A percentile compares a stretch with the other conserved stretches of the same genome.
phyloP scores from a whole-genome alignment of 176 grass and related monocot species.

The Cenchrus americanus region DNA sequence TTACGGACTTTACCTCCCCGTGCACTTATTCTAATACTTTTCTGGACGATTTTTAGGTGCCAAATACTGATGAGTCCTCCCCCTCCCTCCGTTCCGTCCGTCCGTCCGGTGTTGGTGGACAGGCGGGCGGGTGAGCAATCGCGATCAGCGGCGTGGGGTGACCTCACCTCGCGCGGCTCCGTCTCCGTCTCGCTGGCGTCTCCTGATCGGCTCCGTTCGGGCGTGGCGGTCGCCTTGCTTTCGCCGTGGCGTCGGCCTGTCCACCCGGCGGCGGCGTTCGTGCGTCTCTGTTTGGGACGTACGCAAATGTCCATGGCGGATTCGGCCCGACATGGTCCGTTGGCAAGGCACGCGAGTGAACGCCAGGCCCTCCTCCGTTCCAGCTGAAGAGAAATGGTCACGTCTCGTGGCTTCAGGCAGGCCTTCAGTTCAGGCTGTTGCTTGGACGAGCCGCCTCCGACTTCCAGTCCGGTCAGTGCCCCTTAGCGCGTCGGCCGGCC shows the following conservation, averaged over 20 bases:
- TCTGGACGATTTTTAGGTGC: no score
- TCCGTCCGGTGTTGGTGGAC: background rate
- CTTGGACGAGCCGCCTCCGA: background rate
- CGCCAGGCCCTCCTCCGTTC: background rate
- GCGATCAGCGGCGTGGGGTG: constrained; percentile 3
- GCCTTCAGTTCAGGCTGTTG: background rate
- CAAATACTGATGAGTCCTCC: background rate
- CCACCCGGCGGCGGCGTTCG: background rate
- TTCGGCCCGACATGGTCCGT: background rate
- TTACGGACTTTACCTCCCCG: background rate
- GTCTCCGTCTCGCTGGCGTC: background rate
- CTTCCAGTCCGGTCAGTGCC: background rate
- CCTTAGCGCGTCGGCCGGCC: background rate
- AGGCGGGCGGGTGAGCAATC: background rate
- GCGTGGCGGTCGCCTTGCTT: background rate
- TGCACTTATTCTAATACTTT: constrained; percentile 12
- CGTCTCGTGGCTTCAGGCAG: background rate
- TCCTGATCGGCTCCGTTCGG: background rate
- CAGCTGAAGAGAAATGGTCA: background rate
- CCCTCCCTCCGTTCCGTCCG: background rate
- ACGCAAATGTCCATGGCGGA: background rate
- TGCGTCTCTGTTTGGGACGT: no score
- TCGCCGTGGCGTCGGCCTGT: background rate
- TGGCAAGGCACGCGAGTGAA: background rate
- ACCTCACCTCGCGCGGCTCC: background rate